phyloP scores from a whole-genome alignment of 1,139 yeast species.

The Yamadazyma jaroonii region DNA sequence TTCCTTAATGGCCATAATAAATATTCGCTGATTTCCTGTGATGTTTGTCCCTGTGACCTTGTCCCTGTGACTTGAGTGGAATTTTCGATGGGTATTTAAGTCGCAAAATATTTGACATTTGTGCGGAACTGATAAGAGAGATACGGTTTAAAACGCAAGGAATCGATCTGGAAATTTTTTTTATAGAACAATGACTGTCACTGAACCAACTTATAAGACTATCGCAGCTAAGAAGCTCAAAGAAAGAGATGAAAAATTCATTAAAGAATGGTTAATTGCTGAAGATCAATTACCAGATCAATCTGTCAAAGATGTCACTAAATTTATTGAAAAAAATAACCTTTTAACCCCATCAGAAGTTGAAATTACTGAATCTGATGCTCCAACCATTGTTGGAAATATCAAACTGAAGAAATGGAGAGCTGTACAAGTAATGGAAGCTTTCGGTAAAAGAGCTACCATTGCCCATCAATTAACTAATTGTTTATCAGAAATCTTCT shows the following conservation, averaged over 20 bases:
- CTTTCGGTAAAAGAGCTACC: slow-evolving; percentile 39
- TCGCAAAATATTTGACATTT: not conserved
- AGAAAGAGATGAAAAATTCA: slow-evolving; percentile 33
- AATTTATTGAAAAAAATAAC: slow-evolving; percentile 29
- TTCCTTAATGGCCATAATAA: not conserved
- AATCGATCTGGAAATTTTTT: not conserved
- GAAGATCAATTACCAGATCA: slow-evolving; percentile 26
- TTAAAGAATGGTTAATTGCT: slow-evolving; percentile 39
- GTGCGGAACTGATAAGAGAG: not conserved
- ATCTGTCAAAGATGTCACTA: slow-evolving; percentile 30
- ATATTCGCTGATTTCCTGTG: not conserved
- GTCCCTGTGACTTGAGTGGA: not conserved
- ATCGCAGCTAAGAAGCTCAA: slow-evolving; percentile 34
- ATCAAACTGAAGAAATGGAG: slow-evolving; percentile 28
- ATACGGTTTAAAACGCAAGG: not conserved
- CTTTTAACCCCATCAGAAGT: slow-evolving; percentile 26
- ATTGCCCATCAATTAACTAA: slow-evolving; percentile 45
- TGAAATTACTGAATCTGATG: slow-evolving; percentile 35
- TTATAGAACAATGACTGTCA: slow-evolving; percentile 3
- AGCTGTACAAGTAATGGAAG: slow-evolving; percentile 21
- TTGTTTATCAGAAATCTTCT: slow-evolving; percentile 34
- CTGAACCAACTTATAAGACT: slow-evolving; percentile 15
- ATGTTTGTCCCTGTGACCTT: not conserved
- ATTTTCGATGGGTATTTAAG: not conserved
- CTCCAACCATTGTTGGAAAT: slow-evolving; percentile 31